Conservation (phyloP, 805 yeast genomes). For the Komagataella pastoris region DNA sequence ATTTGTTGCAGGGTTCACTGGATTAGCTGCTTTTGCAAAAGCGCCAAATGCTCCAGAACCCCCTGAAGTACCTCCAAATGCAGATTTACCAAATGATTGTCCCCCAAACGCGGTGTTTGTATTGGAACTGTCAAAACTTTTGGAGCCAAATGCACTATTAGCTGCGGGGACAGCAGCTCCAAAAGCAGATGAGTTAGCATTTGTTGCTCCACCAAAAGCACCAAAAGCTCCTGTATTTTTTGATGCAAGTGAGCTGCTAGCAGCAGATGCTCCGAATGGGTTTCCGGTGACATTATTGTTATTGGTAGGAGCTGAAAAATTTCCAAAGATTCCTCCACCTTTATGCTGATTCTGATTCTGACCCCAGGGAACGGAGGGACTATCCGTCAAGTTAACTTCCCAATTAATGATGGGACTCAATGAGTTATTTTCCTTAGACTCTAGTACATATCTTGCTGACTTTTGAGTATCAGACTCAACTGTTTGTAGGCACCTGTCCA, state of each 20-base stretch:
- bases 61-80: neutral
- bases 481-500: neutral
- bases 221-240: neutral
- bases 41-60: neutral
- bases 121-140: neutral
- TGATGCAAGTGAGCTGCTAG: neutral
- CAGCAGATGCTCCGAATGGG: neutral
- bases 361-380: neutral
- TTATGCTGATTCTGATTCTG: neutral
- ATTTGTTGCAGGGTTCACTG: neutral
- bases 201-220: neutral
- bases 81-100: neutral
- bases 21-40: neutral
- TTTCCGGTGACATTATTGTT: neutral
- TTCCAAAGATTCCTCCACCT: neutral
- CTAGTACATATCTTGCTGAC: neutral
- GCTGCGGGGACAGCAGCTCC: neutral
- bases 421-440: neutral
- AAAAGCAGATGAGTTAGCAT: neutral
- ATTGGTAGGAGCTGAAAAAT: neutral
- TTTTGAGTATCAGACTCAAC: neutral
- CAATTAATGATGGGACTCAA: neutral
- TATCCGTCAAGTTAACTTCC: neutral
- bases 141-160: neutral
- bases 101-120: constrained; percentile 1